These are phyloP conservation scores for Inga oerstediana DNA, from an alignment of 306 rosid species.

Conservation along the genomic window DNA sequence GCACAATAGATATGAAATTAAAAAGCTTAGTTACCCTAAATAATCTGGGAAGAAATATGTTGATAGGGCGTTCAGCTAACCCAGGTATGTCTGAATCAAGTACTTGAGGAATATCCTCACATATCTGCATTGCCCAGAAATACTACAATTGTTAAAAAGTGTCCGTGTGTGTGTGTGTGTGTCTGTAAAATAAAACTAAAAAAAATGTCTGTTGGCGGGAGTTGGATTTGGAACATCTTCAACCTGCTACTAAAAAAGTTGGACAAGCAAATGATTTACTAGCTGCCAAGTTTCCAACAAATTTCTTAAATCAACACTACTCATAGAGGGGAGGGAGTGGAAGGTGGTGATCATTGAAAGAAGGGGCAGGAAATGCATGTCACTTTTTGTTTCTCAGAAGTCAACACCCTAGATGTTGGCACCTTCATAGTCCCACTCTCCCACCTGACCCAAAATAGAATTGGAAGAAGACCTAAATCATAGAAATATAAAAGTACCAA, in stretches of 20 bases:
- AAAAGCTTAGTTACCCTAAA: constrained; percentile 59
- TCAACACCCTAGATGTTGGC: not conserved
- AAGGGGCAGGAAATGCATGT: not conserved
- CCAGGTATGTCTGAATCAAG: constrained; percentile 95
- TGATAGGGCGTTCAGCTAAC: constrained; percentile 94
- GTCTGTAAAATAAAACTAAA: not conserved
- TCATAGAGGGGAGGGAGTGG: not conserved
- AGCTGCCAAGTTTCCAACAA: constrained; percentile 8
- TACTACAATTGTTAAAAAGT: constrained; percentile 17
- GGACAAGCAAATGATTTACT: not conserved
- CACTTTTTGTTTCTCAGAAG: not conserved
- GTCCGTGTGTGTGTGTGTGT: not conserved
- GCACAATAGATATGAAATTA: constrained; percentile 1
- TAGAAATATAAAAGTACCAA: not conserved
- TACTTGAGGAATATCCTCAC: constrained; percentile 97
- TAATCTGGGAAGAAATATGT: constrained; percentile 83
- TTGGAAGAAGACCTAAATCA: not conserved
- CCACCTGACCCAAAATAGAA: not conserved
- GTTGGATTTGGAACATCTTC: constrained; percentile 12
- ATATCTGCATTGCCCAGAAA: constrained; percentile 57
- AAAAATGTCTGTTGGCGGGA: constrained; percentile 11
- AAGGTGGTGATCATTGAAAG: not conserved
- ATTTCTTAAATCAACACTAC: not conserved
- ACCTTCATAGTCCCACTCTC: not conserved
- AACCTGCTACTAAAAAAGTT: not conserved